These are phyloP conservation scores for Colletotrichum eleusines DNA, from an alignment of 2,329 filamentous ascomycete species.

Conservation along the genomic window DNA sequence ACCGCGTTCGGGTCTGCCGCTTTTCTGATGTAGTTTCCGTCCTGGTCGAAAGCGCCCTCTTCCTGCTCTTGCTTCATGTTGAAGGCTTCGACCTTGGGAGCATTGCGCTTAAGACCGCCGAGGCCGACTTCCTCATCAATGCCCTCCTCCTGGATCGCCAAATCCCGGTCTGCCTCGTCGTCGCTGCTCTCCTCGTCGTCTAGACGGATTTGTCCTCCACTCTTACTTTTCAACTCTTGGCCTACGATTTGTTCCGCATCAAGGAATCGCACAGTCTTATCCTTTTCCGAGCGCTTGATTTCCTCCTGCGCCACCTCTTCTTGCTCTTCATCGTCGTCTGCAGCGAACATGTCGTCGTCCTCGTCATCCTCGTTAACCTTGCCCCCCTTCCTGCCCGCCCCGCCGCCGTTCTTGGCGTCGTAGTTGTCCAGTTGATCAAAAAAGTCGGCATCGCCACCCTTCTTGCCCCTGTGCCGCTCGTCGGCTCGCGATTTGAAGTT, in stretches of 20 bases:
- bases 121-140: conserved; percentile 91
- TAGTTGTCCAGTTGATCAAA: conserved; percentile 68
- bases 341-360: conserved; percentile 85
- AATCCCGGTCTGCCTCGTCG: conserved; percentile 78
- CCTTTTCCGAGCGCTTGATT: conserved; percentile 56
- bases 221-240: conserved; percentile 79
- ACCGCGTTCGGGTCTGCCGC: conserved; percentile 88
- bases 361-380: conserved; percentile 54
- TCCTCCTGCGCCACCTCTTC: conserved; percentile 45
- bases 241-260: conserved; percentile 78
- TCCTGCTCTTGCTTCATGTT: conserved; percentile 93
- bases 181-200: conserved; percentile 69
- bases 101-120: conserved; percentile 91
- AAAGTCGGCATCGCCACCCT: conserved; percentile 60
- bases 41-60: conserved; percentile 90
- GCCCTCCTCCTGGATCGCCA: conserved; percentile 80
- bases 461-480: conserved; percentile 60
- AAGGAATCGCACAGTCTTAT: conserved; percentile 73
- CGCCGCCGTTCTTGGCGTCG: conserved; percentile 57
- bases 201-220: conserved; percentile 77
- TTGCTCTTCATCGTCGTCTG: conserved; percentile 63
- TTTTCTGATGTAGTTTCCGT: conserved; percentile 92
- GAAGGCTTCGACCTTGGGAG: conserved; percentile 95
- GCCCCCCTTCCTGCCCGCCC: conserved; percentile 50
- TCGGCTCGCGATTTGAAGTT: conserved; percentile 83